Percentiles rank a stretch among this genome's conserved stretches.
phyloP scores from a whole-genome alignment of 2,329 filamentous ascomycete species.

The Fusarium xyrophilum region DNA sequence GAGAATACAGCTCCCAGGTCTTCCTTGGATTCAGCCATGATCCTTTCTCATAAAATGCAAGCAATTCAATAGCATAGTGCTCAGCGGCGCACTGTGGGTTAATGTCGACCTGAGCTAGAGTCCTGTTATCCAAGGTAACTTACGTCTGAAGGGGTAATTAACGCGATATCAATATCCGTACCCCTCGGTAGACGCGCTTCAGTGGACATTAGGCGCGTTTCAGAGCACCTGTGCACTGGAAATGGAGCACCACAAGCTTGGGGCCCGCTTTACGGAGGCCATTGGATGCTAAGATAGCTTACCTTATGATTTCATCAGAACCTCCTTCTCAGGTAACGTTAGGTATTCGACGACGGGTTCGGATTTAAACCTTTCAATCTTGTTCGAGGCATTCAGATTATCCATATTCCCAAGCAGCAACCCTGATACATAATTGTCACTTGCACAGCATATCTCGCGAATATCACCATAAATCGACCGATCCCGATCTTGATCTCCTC shows the following conservation, averaged over 20 bases:
- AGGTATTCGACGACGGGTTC: neutral
- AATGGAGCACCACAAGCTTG: conserved; percentile 1
- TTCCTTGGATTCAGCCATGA: conserved; percentile 50
- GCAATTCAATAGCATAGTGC: conserved; percentile 16
- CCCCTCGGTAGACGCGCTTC: conserved; percentile 33
- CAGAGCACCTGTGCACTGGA: conserved; percentile 18
- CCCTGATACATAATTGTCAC: neutral
- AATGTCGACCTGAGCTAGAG: neutral
- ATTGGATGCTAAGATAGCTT: neutral
- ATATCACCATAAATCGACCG: neutral
- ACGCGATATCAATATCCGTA: conserved; percentile 7
- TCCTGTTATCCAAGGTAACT: neutral
- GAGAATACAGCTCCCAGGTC: conserved; percentile 65
- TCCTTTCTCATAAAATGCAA: conserved; percentile 8
- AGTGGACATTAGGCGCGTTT: conserved; percentile 15
- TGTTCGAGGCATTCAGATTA: neutral
- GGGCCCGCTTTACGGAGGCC: neutral
- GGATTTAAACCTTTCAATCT: conserved; percentile 7
- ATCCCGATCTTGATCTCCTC: neutral
- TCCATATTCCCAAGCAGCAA: neutral
- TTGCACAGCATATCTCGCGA: neutral
- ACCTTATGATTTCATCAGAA: conserved; percentile 28
- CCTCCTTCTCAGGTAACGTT: conserved; percentile 1
- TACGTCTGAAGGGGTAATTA: conserved; percentile 13
- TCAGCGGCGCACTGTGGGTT: neutral